Base-by-base conservation (phyloP, 257 asterid genomes). In the Hygrophila difformis region DNA sequence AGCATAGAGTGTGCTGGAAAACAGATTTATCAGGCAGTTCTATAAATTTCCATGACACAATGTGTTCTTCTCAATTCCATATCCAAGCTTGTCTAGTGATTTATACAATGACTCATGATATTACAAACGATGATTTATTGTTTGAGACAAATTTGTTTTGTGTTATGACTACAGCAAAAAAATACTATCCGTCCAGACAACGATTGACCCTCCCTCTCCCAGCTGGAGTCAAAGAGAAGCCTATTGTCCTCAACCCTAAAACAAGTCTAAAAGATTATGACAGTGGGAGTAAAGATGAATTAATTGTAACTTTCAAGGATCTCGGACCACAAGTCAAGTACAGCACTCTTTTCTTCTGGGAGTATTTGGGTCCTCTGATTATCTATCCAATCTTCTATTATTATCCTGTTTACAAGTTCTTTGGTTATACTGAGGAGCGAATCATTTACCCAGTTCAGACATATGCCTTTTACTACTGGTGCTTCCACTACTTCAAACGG, bases 341-440 rank as follows among this genome's bases (percentile, higher is more conserved):
- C 46, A 73, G 96, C 74, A 89, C 96, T 18, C 86, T 89, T 59
- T 89, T 89, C 96, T 89, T 89, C 59, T 89, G 47, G 17, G 96
- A 91, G 66, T 91, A 91, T 53, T 53, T 91, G 72, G 98, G 98
- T 6, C 98, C 98, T 11, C 78, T 91, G 33, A 17, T 91, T 51
- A 72, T 91, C 59, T 91, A 73, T 45, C 98, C 96, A 11, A 47
- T 86, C 46, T 86, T 86, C 79, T 82, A 91, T 67, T 76, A 55
- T 72, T 72, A 52, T 51, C 85, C 91, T 0, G 70, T 86, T 29
- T 78, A 91, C 72, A 55, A 59, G 21, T 64, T 67, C 54, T 64
- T 91, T 2, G 98, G 96, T 39, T 79, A 77, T 74, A 64, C 77
- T 61, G 84, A 59, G 24, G 73, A 82, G 44, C 92, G 81, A 29